These are phyloP conservation scores for Persicaria maculosa DNA, from an alignment of 148 eudicot genomes.

Conservation along the genomic window DNA sequence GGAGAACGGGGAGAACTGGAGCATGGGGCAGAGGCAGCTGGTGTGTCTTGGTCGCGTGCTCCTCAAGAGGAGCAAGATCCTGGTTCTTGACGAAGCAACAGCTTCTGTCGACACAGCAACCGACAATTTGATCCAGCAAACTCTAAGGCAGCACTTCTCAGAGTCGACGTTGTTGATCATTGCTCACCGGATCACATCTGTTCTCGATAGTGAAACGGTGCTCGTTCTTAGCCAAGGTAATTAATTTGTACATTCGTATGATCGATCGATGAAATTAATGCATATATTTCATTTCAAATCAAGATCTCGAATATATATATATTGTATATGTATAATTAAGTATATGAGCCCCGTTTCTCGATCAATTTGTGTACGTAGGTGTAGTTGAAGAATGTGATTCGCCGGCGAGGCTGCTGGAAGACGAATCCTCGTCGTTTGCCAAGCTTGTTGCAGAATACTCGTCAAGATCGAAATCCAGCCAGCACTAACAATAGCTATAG, in stretches of 20 bases:
- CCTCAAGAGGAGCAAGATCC: constrained; percentile 36
- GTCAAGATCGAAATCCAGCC: constrained; percentile 23
- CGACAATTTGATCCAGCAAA: constrained; percentile 38
- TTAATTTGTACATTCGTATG: not conserved
- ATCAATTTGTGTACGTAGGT: constrained; percentile 3
- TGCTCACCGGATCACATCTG: constrained; percentile 48
- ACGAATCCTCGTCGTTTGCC: constrained; percentile 57
- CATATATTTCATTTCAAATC: too few relatives aligned
- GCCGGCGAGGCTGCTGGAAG: constrained; percentile 53
- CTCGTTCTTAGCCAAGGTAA: constrained; percentile 33
- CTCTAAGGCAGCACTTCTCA: constrained; percentile 28
- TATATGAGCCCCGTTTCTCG: too few relatives aligned
- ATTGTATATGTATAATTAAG: too few relatives aligned
- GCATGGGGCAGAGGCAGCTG: constrained; percentile 48
- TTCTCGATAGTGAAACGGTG: constrained; percentile 73
- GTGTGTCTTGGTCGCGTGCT: constrained; percentile 48
- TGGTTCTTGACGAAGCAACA: constrained; percentile 43
- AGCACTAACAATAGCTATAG: not conserved
- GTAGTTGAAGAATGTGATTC: constrained; percentile 52
- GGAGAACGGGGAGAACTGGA: constrained; percentile 50
- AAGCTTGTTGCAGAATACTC: constrained; percentile 69
- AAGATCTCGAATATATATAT: too few relatives aligned
- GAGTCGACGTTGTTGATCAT: constrained; percentile 35
- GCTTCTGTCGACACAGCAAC: constrained; percentile 50
- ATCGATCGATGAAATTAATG: not conserved